Conservation (phyloP, 352 stramenopile species). For the Blastocystis sp. region DNA sequence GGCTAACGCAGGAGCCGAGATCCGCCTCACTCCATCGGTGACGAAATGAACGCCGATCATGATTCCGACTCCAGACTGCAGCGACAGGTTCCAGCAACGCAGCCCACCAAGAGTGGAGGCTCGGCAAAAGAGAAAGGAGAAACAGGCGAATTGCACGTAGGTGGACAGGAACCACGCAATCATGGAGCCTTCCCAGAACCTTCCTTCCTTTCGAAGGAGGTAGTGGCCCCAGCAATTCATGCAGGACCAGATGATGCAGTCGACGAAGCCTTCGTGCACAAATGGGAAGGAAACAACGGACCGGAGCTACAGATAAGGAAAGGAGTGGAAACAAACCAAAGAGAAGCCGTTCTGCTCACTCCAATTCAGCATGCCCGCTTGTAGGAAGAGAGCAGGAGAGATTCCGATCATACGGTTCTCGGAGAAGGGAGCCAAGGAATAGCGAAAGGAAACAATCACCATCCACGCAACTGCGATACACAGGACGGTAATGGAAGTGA, state of each 20-base stretch:
- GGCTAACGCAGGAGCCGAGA: background rate
- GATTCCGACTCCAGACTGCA: background rate
- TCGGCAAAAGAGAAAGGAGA: constrained; percentile 16
- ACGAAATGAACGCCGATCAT: background rate
- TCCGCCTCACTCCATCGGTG: background rate
- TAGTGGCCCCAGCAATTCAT: constrained; percentile 32
- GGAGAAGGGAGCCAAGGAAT: background rate
- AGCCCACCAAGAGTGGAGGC: background rate
- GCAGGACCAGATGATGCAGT: background rate
- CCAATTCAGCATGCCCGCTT: constrained; percentile 30
- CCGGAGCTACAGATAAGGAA: background rate
- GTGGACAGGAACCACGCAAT: background rate
- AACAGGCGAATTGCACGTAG: background rate
- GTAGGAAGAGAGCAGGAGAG: background rate
- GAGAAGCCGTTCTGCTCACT: background rate
- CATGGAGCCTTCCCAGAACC: background rate
- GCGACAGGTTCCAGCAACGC: background rate
- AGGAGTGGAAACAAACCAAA: background rate
- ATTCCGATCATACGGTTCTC: constrained; percentile 27
- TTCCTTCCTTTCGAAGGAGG: background rate
- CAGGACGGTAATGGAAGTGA: background rate
- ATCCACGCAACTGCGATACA: background rate
- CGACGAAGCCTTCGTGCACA: constrained; percentile 1
- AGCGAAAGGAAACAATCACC: background rate
- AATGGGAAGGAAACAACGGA: background rate